Evolutionary conservation across 176 grass and related monocot genomes (phyloP).

Genomic region (Melocanna baccifera): DNA sequence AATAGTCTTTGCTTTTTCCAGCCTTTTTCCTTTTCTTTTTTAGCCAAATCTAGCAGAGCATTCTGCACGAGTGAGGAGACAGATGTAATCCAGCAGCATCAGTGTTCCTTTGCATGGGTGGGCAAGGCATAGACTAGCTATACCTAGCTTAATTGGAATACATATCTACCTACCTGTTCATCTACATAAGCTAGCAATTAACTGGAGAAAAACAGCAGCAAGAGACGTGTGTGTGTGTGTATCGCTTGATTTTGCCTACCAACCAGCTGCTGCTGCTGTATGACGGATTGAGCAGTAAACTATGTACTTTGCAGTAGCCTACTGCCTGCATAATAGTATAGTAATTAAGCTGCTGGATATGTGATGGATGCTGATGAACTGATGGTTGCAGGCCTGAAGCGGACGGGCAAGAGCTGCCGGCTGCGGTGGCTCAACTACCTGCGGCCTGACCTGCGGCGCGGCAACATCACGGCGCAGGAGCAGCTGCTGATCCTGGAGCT

Average conservation of each 20-base stretch:
- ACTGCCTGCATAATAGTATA: neutral
- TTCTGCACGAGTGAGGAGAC: neutral
- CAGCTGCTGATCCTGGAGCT: conserved; percentile 91
- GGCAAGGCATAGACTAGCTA: too few relatives aligned
- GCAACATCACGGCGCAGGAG: conserved; percentile 84
- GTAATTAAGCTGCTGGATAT: neutral
- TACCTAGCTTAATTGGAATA: neutral
- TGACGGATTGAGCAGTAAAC: neutral
- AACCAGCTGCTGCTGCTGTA: neutral
- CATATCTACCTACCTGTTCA: neutral
- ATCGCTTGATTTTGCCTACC: neutral
- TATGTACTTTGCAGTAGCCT: neutral
- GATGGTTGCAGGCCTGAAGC: conserved; percentile 45
- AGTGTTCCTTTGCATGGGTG: neutral
- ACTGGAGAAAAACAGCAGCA: neutral
- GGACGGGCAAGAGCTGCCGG: conserved; percentile 91
- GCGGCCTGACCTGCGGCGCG: conserved; percentile 70
- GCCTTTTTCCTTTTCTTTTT: neutral
- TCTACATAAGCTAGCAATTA: neutral
- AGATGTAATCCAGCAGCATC: neutral
- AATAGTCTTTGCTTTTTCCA: neutral
- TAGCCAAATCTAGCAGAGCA: neutral
- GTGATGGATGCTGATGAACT: neutral
- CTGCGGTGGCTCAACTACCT: conserved; percentile 97
- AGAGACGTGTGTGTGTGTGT: too few relatives aligned